These are phyloP conservation scores for Kwoniella europaea DNA, from an alignment of 768 basidiomycete species.

Conservation along the genomic window DNA sequence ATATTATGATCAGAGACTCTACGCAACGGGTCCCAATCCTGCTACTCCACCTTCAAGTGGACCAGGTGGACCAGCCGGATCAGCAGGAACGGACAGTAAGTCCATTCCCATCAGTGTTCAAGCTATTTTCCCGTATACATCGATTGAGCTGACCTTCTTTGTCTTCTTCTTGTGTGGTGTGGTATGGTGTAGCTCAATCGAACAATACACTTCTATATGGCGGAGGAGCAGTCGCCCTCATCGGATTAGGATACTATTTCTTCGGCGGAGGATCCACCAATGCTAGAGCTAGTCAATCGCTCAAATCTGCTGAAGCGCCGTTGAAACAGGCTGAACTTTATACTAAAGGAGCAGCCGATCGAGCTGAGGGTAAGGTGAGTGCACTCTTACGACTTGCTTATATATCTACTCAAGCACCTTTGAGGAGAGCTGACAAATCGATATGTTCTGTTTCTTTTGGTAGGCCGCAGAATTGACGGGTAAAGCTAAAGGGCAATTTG, in stretches of 20 bases:
- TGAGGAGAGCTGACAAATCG: too few species aligned
- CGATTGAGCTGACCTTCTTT: too few species aligned
- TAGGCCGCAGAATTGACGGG: slow-evolving; percentile 41
- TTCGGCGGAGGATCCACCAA: slow-evolving; percentile 18
- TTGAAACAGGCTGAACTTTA: slow-evolving; percentile 22
- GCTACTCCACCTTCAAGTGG: slow-evolving; percentile 6
- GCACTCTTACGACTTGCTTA: too few species aligned
- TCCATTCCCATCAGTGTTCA: neutral
- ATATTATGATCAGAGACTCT: neutral
- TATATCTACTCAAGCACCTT: too few species aligned
- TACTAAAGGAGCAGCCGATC: slow-evolving; percentile 20
- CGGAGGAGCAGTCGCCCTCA: slow-evolving; percentile 32
- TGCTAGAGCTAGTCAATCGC: slow-evolving; percentile 22
- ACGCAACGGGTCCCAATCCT: slow-evolving; percentile 10
- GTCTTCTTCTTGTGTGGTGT: too few species aligned
- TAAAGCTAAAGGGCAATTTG: slow-evolving; percentile 38
- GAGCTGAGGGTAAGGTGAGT: slow-evolving; percentile 28
- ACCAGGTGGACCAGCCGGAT: slow-evolving; percentile 12
- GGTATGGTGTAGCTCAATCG: neutral
- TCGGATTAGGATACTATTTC: slow-evolving; percentile 43
- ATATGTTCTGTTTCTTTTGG: neutral
- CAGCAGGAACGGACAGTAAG: slow-evolving; percentile 1
- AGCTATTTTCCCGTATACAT: too few species aligned
- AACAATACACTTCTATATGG: slow-evolving; percentile 39
- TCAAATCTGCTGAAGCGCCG: slow-evolving; percentile 13